Percentiles rank a stretch among this genome's conserved stretches.
These are phyloP conservation scores for Phytophthora citrophthora DNA, from an alignment of 352 stramenopile genomes.

Conservation along the genomic window DNA sequence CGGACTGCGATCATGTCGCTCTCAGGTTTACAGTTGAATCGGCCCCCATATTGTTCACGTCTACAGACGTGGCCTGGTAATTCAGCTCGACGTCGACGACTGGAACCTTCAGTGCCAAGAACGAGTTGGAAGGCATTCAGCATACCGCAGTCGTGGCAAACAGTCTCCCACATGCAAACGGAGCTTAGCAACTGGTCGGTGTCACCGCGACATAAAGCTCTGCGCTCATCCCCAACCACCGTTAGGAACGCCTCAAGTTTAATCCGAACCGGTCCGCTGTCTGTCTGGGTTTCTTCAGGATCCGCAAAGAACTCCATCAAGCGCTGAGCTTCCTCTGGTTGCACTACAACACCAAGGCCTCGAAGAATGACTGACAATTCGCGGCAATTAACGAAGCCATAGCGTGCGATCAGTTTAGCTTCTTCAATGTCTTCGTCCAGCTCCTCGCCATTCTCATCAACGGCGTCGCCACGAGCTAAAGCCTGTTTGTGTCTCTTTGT, in stretches of 20 bases:
- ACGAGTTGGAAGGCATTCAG: slow-evolving; percentile 90
- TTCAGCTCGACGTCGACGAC: slow-evolving; percentile 65
- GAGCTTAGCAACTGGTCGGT: slow-evolving; percentile 77
- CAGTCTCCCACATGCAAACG: slow-evolving; percentile 92
- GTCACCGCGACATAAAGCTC: slow-evolving; percentile 70
- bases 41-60: slow-evolving; percentile 49
- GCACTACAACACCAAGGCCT: slow-evolving; percentile 82
- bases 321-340: slow-evolving; percentile 77
- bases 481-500: slow-evolving; percentile 62
- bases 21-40: slow-evolving; percentile 65
- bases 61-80: slow-evolving; percentile 72
- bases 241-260: slow-evolving; percentile 76
- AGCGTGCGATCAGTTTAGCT: slow-evolving; percentile 66
- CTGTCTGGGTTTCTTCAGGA: slow-evolving; percentile 54
- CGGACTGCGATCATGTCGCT: slow-evolving; percentile 74
- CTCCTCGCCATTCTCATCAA: slow-evolving; percentile 64
- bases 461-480: slow-evolving; percentile 55
- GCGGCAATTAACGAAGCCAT: slow-evolving; percentile 49
- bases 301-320: slow-evolving; percentile 90
- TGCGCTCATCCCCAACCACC: slow-evolving; percentile 80
- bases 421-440: slow-evolving; percentile 70
- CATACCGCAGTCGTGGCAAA: slow-evolving; percentile 92
- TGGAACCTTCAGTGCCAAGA: slow-evolving; percentile 49
- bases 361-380: slow-evolving; percentile 69
- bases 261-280: slow-evolving; percentile 17